These are phyloP conservation scores for Cadophora luteo-olivacea DNA, from an alignment of 2,329 filamentous ascomycete species.

Conservation along the genomic window DNA sequence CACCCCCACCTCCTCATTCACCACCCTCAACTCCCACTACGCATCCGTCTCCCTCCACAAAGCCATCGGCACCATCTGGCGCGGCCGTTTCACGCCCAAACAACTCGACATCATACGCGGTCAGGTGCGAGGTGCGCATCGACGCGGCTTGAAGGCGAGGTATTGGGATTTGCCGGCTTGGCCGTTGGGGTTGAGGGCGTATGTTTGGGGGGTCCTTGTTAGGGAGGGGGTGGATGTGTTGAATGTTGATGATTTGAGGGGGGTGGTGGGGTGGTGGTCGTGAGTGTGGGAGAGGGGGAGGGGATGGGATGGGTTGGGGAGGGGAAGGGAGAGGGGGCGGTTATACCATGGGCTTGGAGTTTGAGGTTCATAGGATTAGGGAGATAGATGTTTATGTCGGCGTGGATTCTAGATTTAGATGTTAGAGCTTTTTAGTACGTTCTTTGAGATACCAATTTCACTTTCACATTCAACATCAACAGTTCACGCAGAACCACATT, in stretches of 20 bases:
- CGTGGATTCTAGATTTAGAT: neutral
- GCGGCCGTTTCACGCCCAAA: conserved; percentile 51
- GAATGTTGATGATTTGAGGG: conserved; percentile 66
- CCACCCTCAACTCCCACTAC: conserved; percentile 67
- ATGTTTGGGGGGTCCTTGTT: conserved; percentile 61
- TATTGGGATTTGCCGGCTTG: conserved; percentile 68
- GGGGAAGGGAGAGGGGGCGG: neutral
- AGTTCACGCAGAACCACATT: no score
- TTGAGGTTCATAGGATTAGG: no score
- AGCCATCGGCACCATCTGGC: conserved; percentile 58
- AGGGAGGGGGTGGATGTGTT: conserved; percentile 65
- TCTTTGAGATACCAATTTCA: conserved; percentile 7
- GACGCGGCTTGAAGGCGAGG: conserved; percentile 59
- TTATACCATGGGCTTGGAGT: conserved; percentile 10
- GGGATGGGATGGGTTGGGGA: neutral
- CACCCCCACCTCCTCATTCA: conserved; percentile 48
- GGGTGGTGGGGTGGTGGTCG: conserved; percentile 28
- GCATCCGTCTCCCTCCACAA: conserved; percentile 63
- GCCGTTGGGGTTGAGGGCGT: conserved; percentile 60
- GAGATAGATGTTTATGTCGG: neutral
- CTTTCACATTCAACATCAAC: neutral
- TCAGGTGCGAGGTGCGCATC: conserved; percentile 56
- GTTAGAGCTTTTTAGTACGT: neutral
- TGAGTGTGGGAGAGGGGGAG: neutral
- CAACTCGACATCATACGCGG: conserved; percentile 53